A percentile compares a stretch with the other conserved stretches of the same genome.
phyloP scores from a whole-genome alignment of 106 monocot genomes.

The Dendrobium officinale region DNA sequence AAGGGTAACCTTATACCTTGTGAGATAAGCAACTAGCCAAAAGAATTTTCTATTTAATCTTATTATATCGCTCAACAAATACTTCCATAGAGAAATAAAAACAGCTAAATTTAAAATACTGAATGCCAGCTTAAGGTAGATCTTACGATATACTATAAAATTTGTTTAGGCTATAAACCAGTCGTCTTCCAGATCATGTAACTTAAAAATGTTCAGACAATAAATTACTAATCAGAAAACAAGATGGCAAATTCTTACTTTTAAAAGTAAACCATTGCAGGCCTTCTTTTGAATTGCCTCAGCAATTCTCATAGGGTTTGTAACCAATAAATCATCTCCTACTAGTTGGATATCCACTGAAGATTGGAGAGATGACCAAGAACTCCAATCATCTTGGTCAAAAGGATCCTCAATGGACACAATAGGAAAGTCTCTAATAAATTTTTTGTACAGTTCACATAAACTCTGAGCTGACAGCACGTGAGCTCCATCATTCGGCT shows the following conservation, averaged over 20 bases:
- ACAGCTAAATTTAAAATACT: no score
- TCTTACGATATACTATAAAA: no score
- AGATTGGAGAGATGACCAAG: conserved; percentile 75
- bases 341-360: conserved; percentile 90
- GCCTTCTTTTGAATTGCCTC: conserved; percentile 89
- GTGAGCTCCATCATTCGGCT: conserved; percentile 89
- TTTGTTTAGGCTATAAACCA: no score
- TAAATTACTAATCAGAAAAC: not conserved
- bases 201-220: no score
- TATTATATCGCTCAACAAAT: no score
- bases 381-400: conserved; percentile 96
- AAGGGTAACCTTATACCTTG: no score
- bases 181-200: no score
- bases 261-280: conserved; percentile 82
- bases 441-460: conserved; percentile 80
- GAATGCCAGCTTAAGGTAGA: no score
- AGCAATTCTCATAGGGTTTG: conserved; percentile 89
- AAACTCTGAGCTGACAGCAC: conserved; percentile 52
- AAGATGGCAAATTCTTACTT: conserved; percentile 29
- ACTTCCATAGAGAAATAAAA: no score
- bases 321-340: conserved; percentile 95
- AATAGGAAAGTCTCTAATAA: conserved; percentile 89
- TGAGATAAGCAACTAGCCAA: no score
- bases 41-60: no score
- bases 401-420: conserved; percentile 98